Base-by-base conservation (phyloP, 75 land plant species). In the Azolla pinnata region DNA sequence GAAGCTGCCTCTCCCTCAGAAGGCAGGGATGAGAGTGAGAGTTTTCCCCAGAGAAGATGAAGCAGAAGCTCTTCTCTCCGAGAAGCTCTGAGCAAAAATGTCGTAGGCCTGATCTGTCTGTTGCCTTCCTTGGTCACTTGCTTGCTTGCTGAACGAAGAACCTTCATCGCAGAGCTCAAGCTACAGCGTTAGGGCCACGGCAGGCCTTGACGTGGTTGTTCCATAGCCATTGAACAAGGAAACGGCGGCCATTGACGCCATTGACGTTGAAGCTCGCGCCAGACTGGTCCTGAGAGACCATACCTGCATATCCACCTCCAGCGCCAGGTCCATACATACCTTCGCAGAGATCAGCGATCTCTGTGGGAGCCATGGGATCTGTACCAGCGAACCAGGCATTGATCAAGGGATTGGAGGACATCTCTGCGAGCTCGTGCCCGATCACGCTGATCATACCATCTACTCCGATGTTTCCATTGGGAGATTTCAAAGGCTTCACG, bases 361-460 rank as follows among this genome's bases (percentile, higher is more conserved):
- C 93, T 27, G 88, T 88, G 23, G 93, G 93, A 4, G 85, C 80
- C 23, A 79, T 79, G 0, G 93, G 89, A 29, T 88, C 93, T 27
- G 79, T 75, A 0, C 93, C 93, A 24, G 88, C 93, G 56, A 81
- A 88, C 93, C 93, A 88, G 0, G 85, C 93, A 31, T 88, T 88
- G 35, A 85, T 65, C 57, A 84, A 62, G 33, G 93, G 88, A 23
- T 88, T 84, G 3, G 81, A 60, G 16, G 88, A 50, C 62, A 84
- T 50, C 72, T 88, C 93, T 20, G 93, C 93, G 30, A 88, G 57
- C 74, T 88, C 93, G 62, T 88, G 93, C 0, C 35, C 93, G 24
- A 88, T 85, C 17, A 88, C 93, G 35, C 85, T 88, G 28, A 88
- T 56, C 93, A 88, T 88, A n/a, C 85, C 93, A 59, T 88, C 93